A percentile compares a stretch with the other conserved stretches of the same genome.
Evolutionary conservation across 306 rosid species (phyloP).

Genomic region (Vachellia collinsii): DNA sequence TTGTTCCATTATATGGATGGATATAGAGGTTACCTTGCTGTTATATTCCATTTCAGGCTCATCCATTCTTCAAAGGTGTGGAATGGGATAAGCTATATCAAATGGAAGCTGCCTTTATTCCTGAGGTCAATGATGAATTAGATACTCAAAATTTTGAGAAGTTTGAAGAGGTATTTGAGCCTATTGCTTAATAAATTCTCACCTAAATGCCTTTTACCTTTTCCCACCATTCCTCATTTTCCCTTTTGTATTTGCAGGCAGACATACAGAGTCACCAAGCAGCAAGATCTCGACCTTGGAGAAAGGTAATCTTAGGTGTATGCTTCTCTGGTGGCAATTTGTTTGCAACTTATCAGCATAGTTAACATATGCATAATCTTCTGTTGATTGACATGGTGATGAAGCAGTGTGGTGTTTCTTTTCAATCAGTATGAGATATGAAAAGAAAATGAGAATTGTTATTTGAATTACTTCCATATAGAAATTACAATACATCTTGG

Average conservation of each 20-base stretch:
- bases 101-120: constrained; percentile 96
- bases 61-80: constrained; percentile 71
- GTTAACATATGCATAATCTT: constrained; percentile 28
- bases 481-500: constrained; percentile 1
- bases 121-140: constrained; percentile 93
- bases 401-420: constrained; percentile 20
- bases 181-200: constrained; percentile 3
- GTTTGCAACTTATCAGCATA: constrained; percentile 15
- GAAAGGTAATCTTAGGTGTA: constrained; percentile 68
- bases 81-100: constrained; percentile 91
- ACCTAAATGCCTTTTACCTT: constrained; percentile 25
- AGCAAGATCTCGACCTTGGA: constrained; percentile 88
- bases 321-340: constrained; percentile 14
- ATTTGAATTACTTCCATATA: constrained; percentile 25
- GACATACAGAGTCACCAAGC: constrained; percentile 67
- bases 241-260: constrained; percentile 55
- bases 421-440: constrained; percentile 10
- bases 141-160: constrained; percentile 98
- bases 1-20: constrained; percentile 37
- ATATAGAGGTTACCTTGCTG: constrained; percentile 51
- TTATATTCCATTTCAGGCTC: constrained; percentile 63
- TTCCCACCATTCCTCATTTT: constrained; percentile 35
- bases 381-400: constrained; percentile 39
- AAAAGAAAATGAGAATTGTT: constrained; percentile 24
- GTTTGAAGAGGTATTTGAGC: constrained; percentile 83